Percentiles rank a stretch among this genome's conserved stretches.
phyloP scores from a whole-genome alignment of 345 rosid genomes.

The Eucalyptus erythrocorys region DNA sequence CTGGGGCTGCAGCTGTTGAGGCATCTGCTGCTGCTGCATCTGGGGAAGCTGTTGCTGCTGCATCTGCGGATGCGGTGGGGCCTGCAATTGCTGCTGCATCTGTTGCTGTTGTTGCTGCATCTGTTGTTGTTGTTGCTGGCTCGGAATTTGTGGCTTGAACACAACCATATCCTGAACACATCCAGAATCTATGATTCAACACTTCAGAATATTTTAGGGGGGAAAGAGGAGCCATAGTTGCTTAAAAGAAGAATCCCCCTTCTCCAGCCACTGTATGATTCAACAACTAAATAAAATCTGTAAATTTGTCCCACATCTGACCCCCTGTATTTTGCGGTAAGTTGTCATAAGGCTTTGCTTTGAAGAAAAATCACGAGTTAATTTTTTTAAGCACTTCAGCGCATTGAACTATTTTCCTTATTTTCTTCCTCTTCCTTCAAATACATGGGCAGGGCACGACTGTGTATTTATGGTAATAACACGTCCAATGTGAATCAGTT shows the following conservation, averaged over 20 bases:
- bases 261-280: neutral
- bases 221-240: neutral
- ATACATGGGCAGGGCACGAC: neutral
- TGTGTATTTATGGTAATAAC: neutral
- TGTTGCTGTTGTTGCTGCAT: constrained; percentile 4
- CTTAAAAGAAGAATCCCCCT: neutral
- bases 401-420: neutral
- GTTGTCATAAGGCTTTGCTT: neutral
- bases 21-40: constrained; percentile 20
- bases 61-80: constrained; percentile 7
- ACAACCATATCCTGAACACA: constrained; percentile 82
- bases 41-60: constrained; percentile 15
- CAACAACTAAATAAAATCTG: neutral
- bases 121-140: constrained; percentile 39
- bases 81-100: constrained; percentile 12
- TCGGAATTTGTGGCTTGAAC: constrained; percentile 78
- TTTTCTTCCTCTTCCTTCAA: neutral
- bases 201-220: neutral
- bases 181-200: neutral
- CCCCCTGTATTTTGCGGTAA: neutral
- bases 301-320: neutral
- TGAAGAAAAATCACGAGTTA: neutral
- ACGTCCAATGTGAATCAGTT: neutral
- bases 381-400: neutral
- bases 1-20: constrained; percentile 29